Base-by-base conservation (phyloP, 2,329 filamentous ascomycete species). In the Trichoderma gracile region DNA sequence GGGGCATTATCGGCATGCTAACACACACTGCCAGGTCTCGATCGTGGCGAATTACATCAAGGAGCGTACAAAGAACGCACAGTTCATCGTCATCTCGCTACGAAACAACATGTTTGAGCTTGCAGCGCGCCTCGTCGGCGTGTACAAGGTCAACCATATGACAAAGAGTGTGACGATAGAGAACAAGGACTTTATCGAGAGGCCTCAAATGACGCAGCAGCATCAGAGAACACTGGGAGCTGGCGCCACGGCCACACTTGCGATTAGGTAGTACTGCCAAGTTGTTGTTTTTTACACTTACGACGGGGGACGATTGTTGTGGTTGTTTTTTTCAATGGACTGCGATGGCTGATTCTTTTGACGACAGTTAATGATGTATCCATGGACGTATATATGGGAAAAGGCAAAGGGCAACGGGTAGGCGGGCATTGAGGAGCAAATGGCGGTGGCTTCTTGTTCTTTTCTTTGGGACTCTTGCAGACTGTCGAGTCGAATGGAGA, bases 71-170 rank as follows among this genome's bases (percentile, higher is more conserved):
- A 98, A 97, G 84, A 99, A 99, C 78, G 96, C 95, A 1, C 95
- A 99, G 75, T 99, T 99, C 77, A 95, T 99, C 71, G 95, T 99
- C 73, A 99, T 99, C 74, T 97, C 93, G 17, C 82, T 99, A 72
- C 85, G 95, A 73, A 99, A 99, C 79, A 99, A 99, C 82, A 99
- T 99, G 95, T 99, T 99, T 78, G 95, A 99, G 82, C 87, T 99
- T 68, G 94, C 96, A n/a, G 88, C 92, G 65, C 86, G 96, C 63
- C 85, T 99, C 66, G 93, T 99, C 15, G 96, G 96, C 70, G 95
- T 99, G 63, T 99, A 99, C 83, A 99, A 99, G 83, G 95, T 99
- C 76, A 98, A 96, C 78, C 94, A 99, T 78, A 99, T 98, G 88
- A 95, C 91, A 67, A 95, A 94, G 86, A 93, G 90, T 77, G 91